These are phyloP conservation scores for Pistacia atlantica DNA, from an alignment of 345 rosid genomes.

Conservation along the genomic window DNA sequence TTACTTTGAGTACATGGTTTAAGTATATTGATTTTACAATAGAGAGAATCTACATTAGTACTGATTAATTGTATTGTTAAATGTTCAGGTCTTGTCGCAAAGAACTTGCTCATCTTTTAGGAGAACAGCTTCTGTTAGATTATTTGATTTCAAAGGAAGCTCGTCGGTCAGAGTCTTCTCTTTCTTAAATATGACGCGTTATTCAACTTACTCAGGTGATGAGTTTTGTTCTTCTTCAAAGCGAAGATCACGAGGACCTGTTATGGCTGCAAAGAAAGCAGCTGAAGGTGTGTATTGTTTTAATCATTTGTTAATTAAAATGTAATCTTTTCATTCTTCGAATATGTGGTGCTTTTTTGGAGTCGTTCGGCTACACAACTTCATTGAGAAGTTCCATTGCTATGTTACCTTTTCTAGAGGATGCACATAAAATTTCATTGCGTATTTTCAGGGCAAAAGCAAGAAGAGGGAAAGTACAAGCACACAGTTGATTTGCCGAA, in stretches of 20 bases:
- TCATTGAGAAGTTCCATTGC: not conserved
- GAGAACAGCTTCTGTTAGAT: constrained; percentile 40
- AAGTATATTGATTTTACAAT: too few relatives aligned
- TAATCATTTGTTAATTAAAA: not conserved
- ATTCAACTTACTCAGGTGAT: constrained; percentile 43
- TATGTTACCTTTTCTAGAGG: not conserved
- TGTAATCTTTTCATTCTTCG: not conserved
- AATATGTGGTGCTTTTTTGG: constrained; percentile 1
- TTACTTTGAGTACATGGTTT: too few relatives aligned
- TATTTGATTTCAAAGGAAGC: constrained; percentile 41
- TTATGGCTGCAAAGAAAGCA: constrained; percentile 89
- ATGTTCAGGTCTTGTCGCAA: constrained; percentile 55
- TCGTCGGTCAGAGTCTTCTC: constrained; percentile 51
- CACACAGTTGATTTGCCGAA: constrained; percentile 89
- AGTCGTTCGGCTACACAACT: not conserved
- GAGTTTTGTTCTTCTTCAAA: constrained; percentile 60
- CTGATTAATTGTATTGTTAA: constrained; percentile 21
- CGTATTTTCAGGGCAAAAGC: constrained; percentile 61
- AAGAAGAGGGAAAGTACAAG: constrained; percentile 89
- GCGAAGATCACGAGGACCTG: constrained; percentile 86
- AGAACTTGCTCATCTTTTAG: constrained; percentile 50
- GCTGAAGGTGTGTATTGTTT: constrained; percentile 54
- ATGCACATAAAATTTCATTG: constrained; percentile 10
- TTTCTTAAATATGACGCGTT: constrained; percentile 40
- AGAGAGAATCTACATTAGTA: not conserved